A percentile compares a stretch with the other conserved stretches of the same genome.
Conservation (phyloP, 495 filamentous ascomycete genomes). For the Echria macrotheca region DNA sequence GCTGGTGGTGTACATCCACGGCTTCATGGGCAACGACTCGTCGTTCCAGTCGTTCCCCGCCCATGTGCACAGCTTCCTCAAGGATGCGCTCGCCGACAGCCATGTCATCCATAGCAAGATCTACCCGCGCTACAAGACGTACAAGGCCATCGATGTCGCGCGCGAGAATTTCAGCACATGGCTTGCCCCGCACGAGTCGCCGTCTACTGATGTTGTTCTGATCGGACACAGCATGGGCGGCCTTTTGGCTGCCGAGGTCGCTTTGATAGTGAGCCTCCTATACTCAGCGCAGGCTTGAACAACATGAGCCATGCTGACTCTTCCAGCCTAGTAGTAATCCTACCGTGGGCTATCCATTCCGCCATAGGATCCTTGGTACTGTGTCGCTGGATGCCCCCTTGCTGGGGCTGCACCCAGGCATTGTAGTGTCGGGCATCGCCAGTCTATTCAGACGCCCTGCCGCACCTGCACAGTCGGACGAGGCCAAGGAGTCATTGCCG, state of each 20-base stretch:
- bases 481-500: conserved; percentile 3
- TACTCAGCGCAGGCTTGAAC: too few species aligned
- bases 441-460: conserved; percentile 60
- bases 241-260: conserved; percentile 73
- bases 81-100: conserved; percentile 58
- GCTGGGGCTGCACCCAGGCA: conserved; percentile 82
- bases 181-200: conserved; percentile 72
- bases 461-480: conserved; percentile 36
- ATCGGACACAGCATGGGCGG: conserved; percentile 92
- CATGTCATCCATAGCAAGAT: conserved; percentile 85
- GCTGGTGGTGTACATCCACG: conserved; percentile 82
- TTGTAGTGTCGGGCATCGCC: conserved; percentile 71
- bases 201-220: conserved; percentile 71
- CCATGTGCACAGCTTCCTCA: conserved; percentile 76
- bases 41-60: conserved; percentile 84
- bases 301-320: too few species aligned
- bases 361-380: conserved; percentile 76
- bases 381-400: conserved; percentile 86
- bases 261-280: conserved; percentile 54
- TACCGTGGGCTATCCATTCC: conserved; percentile 34
- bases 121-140: conserved; percentile 85
- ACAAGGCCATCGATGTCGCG: conserved; percentile 65
- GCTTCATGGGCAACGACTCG: conserved; percentile 86
- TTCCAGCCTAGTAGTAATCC: conserved; percentile 14
- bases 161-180: conserved; percentile 77